A percentile compares a stretch with the other conserved stretches of the same genome.
phyloP scores from a whole-genome alignment of 371 early-diverging fungal genomes.

The Saksenaea oblongispora region DNA sequence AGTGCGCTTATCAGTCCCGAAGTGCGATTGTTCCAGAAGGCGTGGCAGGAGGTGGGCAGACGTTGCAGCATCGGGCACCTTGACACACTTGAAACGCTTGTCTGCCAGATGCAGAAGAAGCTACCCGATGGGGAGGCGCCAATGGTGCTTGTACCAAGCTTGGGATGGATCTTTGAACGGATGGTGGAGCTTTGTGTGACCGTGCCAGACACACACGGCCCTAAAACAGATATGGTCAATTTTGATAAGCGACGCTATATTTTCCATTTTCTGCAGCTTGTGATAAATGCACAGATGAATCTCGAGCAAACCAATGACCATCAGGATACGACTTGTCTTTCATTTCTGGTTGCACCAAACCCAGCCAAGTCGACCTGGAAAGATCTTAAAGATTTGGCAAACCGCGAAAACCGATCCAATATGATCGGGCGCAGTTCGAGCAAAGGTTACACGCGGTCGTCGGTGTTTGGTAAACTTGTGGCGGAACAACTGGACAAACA shows the following conservation, averaged over 20 bases:
- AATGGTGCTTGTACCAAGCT: conserved; percentile 40
- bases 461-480: conserved; percentile 60
- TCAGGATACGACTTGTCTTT: conserved; percentile 7
- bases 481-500: conserved; percentile 68
- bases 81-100: conserved; percentile 60
- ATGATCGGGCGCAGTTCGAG: conserved; percentile 28
- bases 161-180: conserved; percentile 61
- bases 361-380: conserved; percentile 29
- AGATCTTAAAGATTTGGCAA: conserved; percentile 38
- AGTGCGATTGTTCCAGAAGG: conserved; percentile 65
- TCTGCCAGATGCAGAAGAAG: conserved; percentile 4
- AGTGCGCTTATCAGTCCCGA: conserved; percentile 81
- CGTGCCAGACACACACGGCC: conserved; percentile 47
- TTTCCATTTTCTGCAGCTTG: conserved; percentile 63
- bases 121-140: not conserved
- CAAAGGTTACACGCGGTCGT: conserved; percentile 11
- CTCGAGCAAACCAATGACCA: conserved; percentile 20
- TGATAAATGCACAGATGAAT: conserved; percentile 39
- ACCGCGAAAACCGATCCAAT: conserved; percentile 36
- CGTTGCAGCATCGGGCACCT: conserved; percentile 48
- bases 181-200: conserved; percentile 48
- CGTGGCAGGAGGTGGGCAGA: conserved; percentile 69
- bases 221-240: conserved; percentile 55
- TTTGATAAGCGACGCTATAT: conserved; percentile 74
- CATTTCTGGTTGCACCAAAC: conserved; percentile 30